phyloP scores from a whole-genome alignment of 768 basidiomycete species.

The Hericium rajendrae region DNA sequence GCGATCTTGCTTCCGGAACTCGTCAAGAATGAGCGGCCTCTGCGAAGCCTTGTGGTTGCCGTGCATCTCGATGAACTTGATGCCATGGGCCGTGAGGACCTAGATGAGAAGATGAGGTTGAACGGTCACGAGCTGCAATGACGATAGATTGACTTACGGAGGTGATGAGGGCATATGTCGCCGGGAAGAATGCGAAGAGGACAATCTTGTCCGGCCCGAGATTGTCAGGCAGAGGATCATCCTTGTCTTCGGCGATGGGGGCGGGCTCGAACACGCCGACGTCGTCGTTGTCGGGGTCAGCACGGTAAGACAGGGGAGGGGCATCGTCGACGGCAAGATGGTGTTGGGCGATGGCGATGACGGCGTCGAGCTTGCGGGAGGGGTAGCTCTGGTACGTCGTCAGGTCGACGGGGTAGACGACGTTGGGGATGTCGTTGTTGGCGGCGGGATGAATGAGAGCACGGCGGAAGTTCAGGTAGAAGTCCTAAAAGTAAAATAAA shows the following conservation, averaged over 20 bases:
- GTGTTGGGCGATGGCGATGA: background rate
- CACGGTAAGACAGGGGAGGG: background rate
- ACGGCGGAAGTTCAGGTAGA: background rate
- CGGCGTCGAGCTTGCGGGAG: background rate
- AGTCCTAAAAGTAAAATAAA: background rate
- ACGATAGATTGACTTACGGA: no score
- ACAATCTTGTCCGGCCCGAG: background rate
- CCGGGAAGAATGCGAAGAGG: background rate
- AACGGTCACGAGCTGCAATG: no score
- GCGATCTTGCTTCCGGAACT: background rate
- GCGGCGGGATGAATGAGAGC: background rate
- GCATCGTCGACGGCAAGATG: background rate
- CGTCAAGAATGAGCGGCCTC: background rate
- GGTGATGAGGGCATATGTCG: background rate
- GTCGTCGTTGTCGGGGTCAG: background rate
- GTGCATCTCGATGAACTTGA: background rate
- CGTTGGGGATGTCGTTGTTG: background rate
- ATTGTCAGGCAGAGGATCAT: background rate
- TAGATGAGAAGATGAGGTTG: no score
- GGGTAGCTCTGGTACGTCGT: background rate
- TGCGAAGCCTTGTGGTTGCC: background rate
- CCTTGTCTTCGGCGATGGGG: background rate
- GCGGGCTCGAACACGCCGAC: background rate
- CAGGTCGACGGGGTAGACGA: background rate
- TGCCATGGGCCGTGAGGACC: background rate